These are phyloP conservation scores for Thielaviopsis populi DNA, from an alignment of 2,329 filamentous ascomycete genomes.

Conservation along the genomic window DNA sequence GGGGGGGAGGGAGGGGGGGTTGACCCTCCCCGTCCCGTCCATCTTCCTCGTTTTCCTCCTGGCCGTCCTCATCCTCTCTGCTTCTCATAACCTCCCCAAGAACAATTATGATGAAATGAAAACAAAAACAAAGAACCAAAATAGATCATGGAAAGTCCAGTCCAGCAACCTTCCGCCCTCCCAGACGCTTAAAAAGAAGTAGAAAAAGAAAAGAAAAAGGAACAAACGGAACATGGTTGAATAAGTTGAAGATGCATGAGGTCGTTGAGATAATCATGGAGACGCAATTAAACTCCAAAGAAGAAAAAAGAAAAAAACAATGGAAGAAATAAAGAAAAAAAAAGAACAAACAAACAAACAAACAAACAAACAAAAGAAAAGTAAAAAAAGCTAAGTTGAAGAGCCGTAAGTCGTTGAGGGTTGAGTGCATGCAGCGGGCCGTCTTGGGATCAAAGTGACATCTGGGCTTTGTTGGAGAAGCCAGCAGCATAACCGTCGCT, in stretches of 20 bases:
- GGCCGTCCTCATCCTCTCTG: neutral
- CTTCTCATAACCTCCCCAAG: neutral
- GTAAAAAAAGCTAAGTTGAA: conserved; percentile 17
- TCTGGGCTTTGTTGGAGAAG: conserved; percentile 15
- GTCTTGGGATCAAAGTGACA: neutral
- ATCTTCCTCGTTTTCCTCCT: neutral
- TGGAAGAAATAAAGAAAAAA: neutral
- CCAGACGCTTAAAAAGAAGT: neutral
- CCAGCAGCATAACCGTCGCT: neutral
- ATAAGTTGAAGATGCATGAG: conserved; percentile 11
- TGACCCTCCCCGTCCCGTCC: neutral
- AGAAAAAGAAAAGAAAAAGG: neutral
- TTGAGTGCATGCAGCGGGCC: conserved; percentile 1
- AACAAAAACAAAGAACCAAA: neutral
- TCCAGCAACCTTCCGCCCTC: neutral
- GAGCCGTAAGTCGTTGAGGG: conserved; percentile 17
- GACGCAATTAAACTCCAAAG: neutral
- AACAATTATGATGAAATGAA: neutral
- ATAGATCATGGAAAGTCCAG: neutral
- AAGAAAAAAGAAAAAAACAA: conserved; percentile 2
- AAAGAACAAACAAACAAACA: too few species aligned
- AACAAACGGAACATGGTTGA: conserved; percentile 9
- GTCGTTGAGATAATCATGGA: conserved; percentile 13
- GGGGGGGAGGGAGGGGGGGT: too few species aligned
- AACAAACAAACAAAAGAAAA: conserved; percentile 6